Percentiles rank a stretch among this genome's conserved stretches.
Conservation (phyloP, 768 basidiomycete species). For the Suillus subluteus region DNA sequence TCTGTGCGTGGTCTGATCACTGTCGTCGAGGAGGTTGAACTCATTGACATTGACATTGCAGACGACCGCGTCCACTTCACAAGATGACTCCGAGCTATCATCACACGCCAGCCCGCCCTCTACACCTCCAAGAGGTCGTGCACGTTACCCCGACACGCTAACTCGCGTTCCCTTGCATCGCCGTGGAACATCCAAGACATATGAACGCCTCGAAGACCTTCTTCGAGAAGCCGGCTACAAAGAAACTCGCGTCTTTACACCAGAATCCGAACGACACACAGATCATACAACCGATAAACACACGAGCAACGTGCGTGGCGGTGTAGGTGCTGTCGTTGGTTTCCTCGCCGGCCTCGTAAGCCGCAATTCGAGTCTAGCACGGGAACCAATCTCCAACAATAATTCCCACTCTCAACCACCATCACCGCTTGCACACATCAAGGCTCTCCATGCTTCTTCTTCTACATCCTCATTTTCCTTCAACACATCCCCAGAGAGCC, state of each 20-base stretch:
- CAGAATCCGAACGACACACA: slow-evolving; percentile 65
- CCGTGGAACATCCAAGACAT: slow-evolving; percentile 77
- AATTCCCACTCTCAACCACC: slow-evolving; percentile 27
- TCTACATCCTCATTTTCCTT: slow-evolving; percentile 18
- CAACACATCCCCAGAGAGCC: slow-evolving; percentile 25
- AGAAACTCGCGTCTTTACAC: slow-evolving; percentile 88
- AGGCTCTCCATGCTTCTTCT: slow-evolving; percentile 18
- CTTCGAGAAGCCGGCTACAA: slow-evolving; percentile 89
- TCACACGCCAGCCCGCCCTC: slow-evolving; percentile 33
- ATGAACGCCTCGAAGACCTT: slow-evolving; percentile 85
- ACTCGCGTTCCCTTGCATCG: slow-evolving; percentile 76
- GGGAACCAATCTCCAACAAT: slow-evolving; percentile 21
- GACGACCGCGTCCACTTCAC: slow-evolving; percentile 1
- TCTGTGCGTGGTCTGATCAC: not conserved
- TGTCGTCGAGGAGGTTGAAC: not conserved
- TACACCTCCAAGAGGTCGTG: slow-evolving; percentile 47
- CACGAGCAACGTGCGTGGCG: slow-evolving; percentile 44
- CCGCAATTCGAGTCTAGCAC: slow-evolving; percentile 25
- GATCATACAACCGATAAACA: slow-evolving; percentile 21
- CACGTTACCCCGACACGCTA: slow-evolving; percentile 61
- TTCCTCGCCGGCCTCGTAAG: slow-evolving; percentile 66
- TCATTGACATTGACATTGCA: not conserved
- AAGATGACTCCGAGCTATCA: slow-evolving; percentile 12
- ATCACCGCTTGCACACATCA: slow-evolving; percentile 27
- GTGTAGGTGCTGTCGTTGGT: slow-evolving; percentile 60